A percentile compares a stretch with the other conserved stretches of the same genome.
These are phyloP conservation scores for Penicillium sp. DNA, from an alignment of 2,329 filamentous ascomycete species.

Conservation along the genomic window DNA sequence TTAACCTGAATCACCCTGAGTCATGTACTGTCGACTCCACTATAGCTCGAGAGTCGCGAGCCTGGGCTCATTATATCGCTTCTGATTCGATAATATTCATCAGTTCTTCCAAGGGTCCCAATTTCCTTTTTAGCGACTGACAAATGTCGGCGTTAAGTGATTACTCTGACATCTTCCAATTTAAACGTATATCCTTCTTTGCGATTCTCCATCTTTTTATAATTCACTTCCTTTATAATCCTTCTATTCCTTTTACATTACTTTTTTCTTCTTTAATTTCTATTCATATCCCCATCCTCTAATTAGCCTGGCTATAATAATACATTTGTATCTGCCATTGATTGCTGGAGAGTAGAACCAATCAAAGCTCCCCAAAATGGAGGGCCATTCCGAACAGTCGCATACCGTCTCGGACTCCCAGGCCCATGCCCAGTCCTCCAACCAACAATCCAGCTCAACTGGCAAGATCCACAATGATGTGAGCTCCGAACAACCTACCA, in stretches of 20 bases:
- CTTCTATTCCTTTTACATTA: neutral
- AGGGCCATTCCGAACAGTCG: constrained; percentile 12
- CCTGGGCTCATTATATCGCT: neutral
- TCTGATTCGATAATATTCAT: neutral
- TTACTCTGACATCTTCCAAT: neutral
- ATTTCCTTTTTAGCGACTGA: neutral
- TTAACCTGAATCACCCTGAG: constrained; percentile 18
- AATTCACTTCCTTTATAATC: neutral
- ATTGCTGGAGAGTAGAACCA: constrained; percentile 7
- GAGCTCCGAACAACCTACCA: neutral
- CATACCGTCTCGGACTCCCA: constrained; percentile 16
- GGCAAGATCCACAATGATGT: neutral
- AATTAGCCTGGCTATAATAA: constrained; percentile 12
- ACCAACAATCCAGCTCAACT: neutral
- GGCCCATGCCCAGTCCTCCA: neutral
- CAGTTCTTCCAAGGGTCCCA: neutral
- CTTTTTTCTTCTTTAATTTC: neutral
- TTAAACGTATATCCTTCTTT: neutral
- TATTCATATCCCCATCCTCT: neutral
- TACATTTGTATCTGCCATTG: constrained; percentile 13
- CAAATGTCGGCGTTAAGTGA: constrained; percentile 2
- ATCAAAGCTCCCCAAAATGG: constrained; percentile 16
- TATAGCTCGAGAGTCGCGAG: constrained; percentile 3
- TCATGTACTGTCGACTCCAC: constrained; percentile 19
- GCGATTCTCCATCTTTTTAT: neutral